Evolutionary conservation across 2,329 filamentous ascomycete genomes (phyloP).

Genomic region (Arthroderma sp.): DNA sequence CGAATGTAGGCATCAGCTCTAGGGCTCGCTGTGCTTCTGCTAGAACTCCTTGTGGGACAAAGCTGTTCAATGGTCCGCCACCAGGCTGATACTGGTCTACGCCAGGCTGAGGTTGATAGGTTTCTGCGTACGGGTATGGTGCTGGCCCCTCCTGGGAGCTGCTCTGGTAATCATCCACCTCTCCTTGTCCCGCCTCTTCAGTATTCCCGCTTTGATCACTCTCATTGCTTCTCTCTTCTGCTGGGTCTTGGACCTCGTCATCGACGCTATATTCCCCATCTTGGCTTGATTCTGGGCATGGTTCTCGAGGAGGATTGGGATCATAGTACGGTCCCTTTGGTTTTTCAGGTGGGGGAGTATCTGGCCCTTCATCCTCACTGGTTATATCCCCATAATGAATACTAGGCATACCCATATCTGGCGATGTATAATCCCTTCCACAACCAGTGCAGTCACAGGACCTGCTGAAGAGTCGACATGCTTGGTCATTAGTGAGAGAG

Average conservation of each 20-base stretch:
- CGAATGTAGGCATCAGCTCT: background rate
- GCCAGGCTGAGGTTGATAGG: background rate
- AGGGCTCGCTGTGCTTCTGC: background rate
- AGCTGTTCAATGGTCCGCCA: background rate
- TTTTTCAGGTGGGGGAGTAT: background rate
- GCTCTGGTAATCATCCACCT: background rate
- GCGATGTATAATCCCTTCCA: background rate
- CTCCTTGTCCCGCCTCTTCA: background rate
- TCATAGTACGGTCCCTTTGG: background rate
- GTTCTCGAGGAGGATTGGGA: background rate
- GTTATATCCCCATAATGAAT: background rate
- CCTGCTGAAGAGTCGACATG: slow-evolving; percentile 8
- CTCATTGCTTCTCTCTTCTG: background rate
- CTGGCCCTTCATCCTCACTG: background rate
- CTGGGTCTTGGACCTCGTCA: background rate
- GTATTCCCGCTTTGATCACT: background rate
- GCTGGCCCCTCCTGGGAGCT: background rate
- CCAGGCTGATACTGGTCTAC: background rate
- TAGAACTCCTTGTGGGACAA: background rate
- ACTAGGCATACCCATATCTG: background rate
- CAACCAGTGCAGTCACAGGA: slow-evolving; percentile 6
- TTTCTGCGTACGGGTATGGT: background rate
- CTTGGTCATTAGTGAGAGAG: slow-evolving; percentile 5
- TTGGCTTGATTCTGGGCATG: background rate
- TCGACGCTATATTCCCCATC: background rate